Evolutionary conservation across 371 early-diverging fungal genomes (phyloP), one percentile per base, ranked within the genome.

Genomic region (Smittium mucronatum): DNA sequence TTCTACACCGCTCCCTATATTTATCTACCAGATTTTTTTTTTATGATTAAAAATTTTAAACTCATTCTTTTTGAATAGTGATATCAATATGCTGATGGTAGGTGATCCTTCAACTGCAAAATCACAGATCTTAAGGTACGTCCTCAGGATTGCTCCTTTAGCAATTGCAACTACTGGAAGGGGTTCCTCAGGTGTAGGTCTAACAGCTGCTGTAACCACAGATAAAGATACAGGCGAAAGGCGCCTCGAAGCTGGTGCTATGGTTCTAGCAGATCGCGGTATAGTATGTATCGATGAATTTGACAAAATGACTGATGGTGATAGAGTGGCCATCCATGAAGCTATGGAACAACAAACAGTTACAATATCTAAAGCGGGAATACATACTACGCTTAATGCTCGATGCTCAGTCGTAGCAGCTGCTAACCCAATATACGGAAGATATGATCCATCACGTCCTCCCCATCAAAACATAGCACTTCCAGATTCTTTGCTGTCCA

Each of bases 321-420:
- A 99, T 80, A 88, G 99, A 72, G 98, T 97, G 0, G 99, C 99
- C 1, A 99, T 99, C 79, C 99, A 99, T 83, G 99, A 99, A 88
- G 99, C 99, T 1, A 99, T 99, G 99, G 99, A 99, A 83, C 99
- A 99, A 83, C 99, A 99, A 76, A 95, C 97, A 0, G 94, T 98
- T 2, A 96, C 95, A 0, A 93, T 97, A 69, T 89, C 94, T 64
- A 98, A 99, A 80, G 99, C 98, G 2, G 99, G 99, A 59, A 99
- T 99, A 72, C 93, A 96, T 75, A 95, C 95, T 1, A 93, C 98
- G 0, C 80, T 99, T 61, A 99, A 99, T 79, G 99, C 99, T 1
- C 87, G 99, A 36, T 96, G 97, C 80, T 91, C 93, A 72, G 97
- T 99, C 11, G 81, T 99, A 47, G 99, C 99, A 2, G 99, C 99